Percentiles rank a stretch among this genome's conserved stretches.
Conservation (phyloP, 1,139 yeast genomes). For the Debaryomycetaceae sp. region DNA sequence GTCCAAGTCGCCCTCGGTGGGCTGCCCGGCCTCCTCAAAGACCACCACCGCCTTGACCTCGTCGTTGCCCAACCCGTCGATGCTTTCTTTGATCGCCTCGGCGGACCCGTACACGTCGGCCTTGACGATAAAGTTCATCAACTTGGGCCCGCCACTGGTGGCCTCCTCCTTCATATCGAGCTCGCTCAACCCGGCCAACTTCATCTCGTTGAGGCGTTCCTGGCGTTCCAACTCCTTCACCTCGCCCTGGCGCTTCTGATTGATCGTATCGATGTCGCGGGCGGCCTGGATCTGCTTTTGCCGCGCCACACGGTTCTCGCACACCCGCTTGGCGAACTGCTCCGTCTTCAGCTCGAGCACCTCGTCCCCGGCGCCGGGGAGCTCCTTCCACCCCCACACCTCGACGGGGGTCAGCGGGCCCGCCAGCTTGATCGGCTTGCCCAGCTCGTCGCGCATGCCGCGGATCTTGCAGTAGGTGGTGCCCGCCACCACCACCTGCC, state of each 20-base stretch:
- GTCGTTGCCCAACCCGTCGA: constrained; percentile 77
- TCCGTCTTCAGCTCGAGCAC: constrained; percentile 75
- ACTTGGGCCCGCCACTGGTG: constrained; percentile 12
- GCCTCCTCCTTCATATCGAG: constrained; percentile 26
- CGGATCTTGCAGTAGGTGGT: constrained; percentile 81
- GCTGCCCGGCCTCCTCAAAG: constrained; percentile 76
- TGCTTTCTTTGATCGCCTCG: constrained; percentile 66
- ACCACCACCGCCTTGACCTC: constrained; percentile 71
- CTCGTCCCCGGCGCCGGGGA: constrained; percentile 90
- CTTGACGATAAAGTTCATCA: constrained; percentile 65
- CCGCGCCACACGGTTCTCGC: constrained; percentile 57
- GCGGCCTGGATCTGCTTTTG: constrained; percentile 57
- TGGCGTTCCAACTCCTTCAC: constrained; percentile 45
- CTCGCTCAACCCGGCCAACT: constrained; percentile 52
- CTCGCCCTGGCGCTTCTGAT: constrained; percentile 49
- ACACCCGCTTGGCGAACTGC: constrained; percentile 68
- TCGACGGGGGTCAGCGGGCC: constrained; percentile 91
- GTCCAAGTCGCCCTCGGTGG: constrained; percentile 78
- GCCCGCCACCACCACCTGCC: constrained; percentile 77
- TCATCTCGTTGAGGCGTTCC: constrained; percentile 51
- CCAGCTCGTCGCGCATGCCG: constrained; percentile 74
- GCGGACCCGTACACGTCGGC: constrained; percentile 83
- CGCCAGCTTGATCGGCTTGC: constrained; percentile 60
- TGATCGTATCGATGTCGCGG: constrained; percentile 65
- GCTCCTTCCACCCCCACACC: constrained; percentile 89